These are phyloP conservation scores for Dactylellina cionopaga DNA, from an alignment of 2,329 filamentous ascomycete species.

Conservation along the genomic window DNA sequence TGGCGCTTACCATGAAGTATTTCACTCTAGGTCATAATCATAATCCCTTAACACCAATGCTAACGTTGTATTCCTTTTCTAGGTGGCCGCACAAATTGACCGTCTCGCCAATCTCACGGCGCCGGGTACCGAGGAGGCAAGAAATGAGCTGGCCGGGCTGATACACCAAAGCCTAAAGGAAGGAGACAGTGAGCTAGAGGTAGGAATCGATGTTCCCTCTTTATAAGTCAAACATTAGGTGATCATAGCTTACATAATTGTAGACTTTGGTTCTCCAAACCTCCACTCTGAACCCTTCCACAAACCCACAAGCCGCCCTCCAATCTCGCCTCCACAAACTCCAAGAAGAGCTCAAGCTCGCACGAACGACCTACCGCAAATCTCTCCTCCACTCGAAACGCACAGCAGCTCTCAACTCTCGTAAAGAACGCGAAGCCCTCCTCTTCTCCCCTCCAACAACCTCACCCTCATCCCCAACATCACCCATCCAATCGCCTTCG, in stretches of 20 bases:
- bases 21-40: not conserved
- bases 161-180: slow-evolving; percentile 57
- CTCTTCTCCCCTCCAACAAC: not conserved
- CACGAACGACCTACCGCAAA: slow-evolving; percentile 31
- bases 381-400: slow-evolving; percentile 44
- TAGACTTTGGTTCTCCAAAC: slow-evolving; percentile 66
- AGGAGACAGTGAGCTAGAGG: slow-evolving; percentile 62
- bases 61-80: slow-evolving; percentile 12
- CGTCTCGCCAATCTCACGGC: slow-evolving; percentile 67
- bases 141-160: slow-evolving; percentile 54
- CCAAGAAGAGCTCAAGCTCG: slow-evolving; percentile 74
- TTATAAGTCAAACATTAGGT: too few relatives aligned
- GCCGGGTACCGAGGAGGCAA: slow-evolving; percentile 51
- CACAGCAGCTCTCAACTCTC: slow-evolving; percentile 30
- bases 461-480: not conserved
- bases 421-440: slow-evolving; percentile 52
- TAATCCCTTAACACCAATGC: not conserved
- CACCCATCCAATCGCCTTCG: not conserved
- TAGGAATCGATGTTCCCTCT: slow-evolving; percentile 15
- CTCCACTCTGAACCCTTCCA: slow-evolving; percentile 67
- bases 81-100: slow-evolving; percentile 65
- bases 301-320: slow-evolving; percentile 66
- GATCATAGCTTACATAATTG: too few relatives aligned
- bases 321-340: slow-evolving; percentile 74
- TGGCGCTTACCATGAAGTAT: slow-evolving; percentile 56